Evolutionary conservation across 176 grass and related monocot species (phyloP).

Genomic region (Lolium perenne): DNA sequence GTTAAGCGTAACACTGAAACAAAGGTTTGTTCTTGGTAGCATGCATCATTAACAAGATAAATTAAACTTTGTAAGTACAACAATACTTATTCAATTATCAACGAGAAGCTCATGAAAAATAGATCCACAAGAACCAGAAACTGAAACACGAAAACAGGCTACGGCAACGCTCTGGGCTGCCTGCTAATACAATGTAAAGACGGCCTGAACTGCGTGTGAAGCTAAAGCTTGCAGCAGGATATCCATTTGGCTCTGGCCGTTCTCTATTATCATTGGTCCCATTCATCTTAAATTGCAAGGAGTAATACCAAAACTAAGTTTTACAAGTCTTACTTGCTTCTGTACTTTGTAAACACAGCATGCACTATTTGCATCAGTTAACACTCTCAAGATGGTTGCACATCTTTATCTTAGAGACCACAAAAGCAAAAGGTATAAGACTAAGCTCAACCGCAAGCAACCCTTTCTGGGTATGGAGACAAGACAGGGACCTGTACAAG

Average conservation of each 20-base stretch:
- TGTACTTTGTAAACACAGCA: background rate
- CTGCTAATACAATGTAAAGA: background rate
- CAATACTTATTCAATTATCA: background rate
- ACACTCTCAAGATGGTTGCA: constrained; percentile 10
- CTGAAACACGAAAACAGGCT: constrained; percentile 20
- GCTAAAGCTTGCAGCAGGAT: background rate
- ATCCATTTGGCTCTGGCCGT: background rate
- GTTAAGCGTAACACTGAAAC: background rate
- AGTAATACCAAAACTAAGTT: background rate
- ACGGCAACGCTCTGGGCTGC: background rate
- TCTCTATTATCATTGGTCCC: background rate
- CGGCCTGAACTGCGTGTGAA: background rate
- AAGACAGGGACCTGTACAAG: constrained; percentile 12
- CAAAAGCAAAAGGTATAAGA: constrained; percentile 17
- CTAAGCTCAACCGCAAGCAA: constrained; percentile 14
- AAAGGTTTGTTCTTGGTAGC: background rate
- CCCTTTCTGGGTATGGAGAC: constrained; percentile 3
- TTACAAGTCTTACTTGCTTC: background rate
- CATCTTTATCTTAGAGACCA: constrained; percentile 14
- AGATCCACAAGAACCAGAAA: background rate
- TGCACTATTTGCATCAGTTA: constrained; percentile 31
- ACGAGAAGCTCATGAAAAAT: background rate
- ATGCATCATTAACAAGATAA: background rate
- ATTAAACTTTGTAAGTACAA: background rate
- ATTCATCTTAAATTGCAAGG: background rate